Conservation (phyloP, 495 filamentous ascomycete species). For the Endocarpon pusillum region DNA sequence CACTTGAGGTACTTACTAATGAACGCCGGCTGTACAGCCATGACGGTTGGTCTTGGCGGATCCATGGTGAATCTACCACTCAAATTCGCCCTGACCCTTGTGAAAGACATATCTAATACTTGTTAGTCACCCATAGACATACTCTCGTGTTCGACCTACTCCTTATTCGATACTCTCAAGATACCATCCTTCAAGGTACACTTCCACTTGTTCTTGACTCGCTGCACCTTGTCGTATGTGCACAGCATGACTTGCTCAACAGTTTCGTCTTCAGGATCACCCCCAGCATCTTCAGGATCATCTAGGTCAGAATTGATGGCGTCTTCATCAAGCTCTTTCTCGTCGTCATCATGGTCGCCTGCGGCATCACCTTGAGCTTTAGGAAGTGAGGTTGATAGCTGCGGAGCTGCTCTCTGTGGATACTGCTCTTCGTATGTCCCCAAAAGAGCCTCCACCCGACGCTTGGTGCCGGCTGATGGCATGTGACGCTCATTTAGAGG, state of each 20-base stretch:
- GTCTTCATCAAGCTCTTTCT: constrained; percentile 68
- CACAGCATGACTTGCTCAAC: constrained; percentile 80
- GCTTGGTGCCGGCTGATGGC: background rate
- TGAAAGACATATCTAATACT: constrained; percentile 71
- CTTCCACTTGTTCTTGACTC: constrained; percentile 99
- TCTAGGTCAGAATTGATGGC: constrained; percentile 96
- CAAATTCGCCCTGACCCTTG: constrained; percentile 91
- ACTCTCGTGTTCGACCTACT: constrained; percentile 35
- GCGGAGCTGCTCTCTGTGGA: background rate
- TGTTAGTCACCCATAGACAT: constrained; percentile 8
- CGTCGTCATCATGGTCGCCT: constrained; percentile 30
- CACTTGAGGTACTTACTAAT: too few relatives aligned
- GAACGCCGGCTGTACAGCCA: too few relatives aligned
- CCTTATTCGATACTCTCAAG: constrained; percentile 72
- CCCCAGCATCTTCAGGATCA: constrained; percentile 72
- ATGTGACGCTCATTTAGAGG: constrained; percentile 30
- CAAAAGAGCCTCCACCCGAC: constrained; percentile 1
- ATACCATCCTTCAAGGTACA: constrained; percentile 95
- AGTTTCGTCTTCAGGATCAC: constrained; percentile 69
- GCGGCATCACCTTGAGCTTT: constrained; percentile 48
- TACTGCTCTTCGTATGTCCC: background rate
- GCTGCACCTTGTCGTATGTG: constrained; percentile 97
- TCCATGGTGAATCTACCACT: constrained; percentile 69
- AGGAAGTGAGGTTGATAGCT: constrained; percentile 8
- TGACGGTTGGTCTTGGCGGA: too few relatives aligned